Percentiles rank a stretch among this genome's conserved stretches.
Evolutionary conservation across 169 alveolate genomes (phyloP).

Genomic region (Plasmodium gonderi): DNA sequence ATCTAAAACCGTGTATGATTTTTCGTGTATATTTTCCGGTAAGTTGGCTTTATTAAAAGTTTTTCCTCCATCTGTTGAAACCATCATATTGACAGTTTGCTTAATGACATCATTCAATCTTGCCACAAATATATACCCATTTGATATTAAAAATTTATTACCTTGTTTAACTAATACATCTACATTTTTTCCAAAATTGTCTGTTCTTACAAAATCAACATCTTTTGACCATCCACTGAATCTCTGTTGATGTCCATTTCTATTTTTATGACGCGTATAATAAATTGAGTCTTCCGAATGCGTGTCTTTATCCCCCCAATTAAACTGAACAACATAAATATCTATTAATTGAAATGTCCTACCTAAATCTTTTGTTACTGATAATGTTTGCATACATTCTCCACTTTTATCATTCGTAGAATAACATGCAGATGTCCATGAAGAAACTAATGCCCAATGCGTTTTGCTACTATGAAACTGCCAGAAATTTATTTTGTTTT

Average conservation of each 20-base stretch:
- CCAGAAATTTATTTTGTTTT: slow-evolving; percentile 86
- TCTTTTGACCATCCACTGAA: slow-evolving; percentile 93
- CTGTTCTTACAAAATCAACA: slow-evolving; percentile 90
- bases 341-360: slow-evolving; percentile 84
- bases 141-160: slow-evolving; percentile 93
- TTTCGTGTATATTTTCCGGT: slow-evolving; percentile 93
- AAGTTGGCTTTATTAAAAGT: slow-evolving; percentile 90
- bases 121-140: slow-evolving; percentile 96
- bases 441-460: slow-evolving; percentile 88
- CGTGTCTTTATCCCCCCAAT: slow-evolving; percentile 91
- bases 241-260: slow-evolving; percentile 90
- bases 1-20: slow-evolving; percentile 95
- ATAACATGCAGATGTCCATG: slow-evolving; percentile 90
- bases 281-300: slow-evolving; percentile 80
- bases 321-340: slow-evolving; percentile 92
- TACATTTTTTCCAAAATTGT: slow-evolving; percentile 90
- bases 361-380: slow-evolving; percentile 90
- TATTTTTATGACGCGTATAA: slow-evolving; percentile 81
- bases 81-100: slow-evolving; percentile 94
- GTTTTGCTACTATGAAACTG: slow-evolving; percentile 87
- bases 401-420: slow-evolving; percentile 77
- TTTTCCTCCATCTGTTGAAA: slow-evolving; percentile 90
- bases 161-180: slow-evolving; percentile 91
- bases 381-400: slow-evolving; percentile 91
- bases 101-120: slow-evolving; percentile 84